Percentiles rank a stretch among this genome's conserved stretches.
Conservation (phyloP, 2,329 filamentous ascomycete species). For the Colletotrichum agaves region DNA sequence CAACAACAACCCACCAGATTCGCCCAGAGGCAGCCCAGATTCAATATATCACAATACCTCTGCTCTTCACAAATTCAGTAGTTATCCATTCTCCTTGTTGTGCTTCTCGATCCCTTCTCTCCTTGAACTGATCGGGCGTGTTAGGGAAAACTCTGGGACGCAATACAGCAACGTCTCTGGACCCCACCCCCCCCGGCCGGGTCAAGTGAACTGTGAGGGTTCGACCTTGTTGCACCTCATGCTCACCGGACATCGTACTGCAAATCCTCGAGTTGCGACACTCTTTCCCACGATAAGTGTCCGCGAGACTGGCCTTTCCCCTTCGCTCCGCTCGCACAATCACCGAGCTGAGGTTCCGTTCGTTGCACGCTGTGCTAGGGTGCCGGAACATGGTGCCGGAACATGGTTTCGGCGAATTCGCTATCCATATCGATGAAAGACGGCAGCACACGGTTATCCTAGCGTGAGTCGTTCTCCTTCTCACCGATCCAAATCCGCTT, state of each 20-base stretch:
- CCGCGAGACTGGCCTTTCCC: constrained; percentile 52
- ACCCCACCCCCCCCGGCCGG: too few relatives aligned
- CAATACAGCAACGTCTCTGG: constrained; percentile 54
- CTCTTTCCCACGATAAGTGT: constrained; percentile 43
- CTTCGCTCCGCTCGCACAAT: constrained; percentile 58
- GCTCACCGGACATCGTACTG: constrained; percentile 61
- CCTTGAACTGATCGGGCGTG: constrained; percentile 56
- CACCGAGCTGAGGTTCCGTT: constrained; percentile 61
- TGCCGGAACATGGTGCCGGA: too few relatives aligned
- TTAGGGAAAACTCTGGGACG: constrained; percentile 55
- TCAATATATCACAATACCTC: too few relatives aligned
- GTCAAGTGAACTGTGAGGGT: constrained; percentile 59
- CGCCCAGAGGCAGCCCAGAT: too few relatives aligned
- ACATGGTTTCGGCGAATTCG: constrained; percentile 57
- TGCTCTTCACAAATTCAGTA: constrained; percentile 67
- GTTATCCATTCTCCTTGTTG: constrained; percentile 54
- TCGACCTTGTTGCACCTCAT: constrained; percentile 61
- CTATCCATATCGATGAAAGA: constrained; percentile 60
- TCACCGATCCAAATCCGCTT: constrained; percentile 53
- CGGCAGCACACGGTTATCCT: constrained; percentile 63
- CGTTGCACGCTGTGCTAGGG: constrained; percentile 58
- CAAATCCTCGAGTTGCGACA: constrained; percentile 59
- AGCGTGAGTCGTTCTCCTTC: constrained; percentile 56
- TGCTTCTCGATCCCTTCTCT: constrained; percentile 65
- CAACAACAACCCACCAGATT: too few relatives aligned